Evolutionary conservation across 1,284 basidiomycete genomes (phyloP).

Genomic region (Pholiota adiposa): DNA sequence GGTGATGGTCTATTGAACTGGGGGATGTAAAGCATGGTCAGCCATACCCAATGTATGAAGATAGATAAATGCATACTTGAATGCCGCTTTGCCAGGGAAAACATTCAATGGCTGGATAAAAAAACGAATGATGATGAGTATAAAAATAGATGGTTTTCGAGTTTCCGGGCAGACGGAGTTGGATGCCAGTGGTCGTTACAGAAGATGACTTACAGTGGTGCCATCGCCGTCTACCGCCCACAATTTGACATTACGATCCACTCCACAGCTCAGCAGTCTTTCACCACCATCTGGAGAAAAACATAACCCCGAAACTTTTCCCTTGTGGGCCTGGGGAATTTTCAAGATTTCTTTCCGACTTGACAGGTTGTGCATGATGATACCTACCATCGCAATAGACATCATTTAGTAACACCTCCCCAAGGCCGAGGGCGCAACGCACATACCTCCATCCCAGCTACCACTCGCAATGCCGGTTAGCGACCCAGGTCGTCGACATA

Average conservation of each 20-base stretch:
- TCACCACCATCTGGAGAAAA: constrained; percentile 70
- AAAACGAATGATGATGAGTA: constrained; percentile 25
- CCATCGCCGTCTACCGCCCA: constrained; percentile 63
- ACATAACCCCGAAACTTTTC: constrained; percentile 88
- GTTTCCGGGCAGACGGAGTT: background rate
- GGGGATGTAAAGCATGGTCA: constrained; percentile 14
- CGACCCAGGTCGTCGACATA: constrained; percentile 80
- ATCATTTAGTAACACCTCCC: constrained; percentile 10
- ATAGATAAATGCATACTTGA: constrained; percentile 63
- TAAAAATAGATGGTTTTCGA: background rate
- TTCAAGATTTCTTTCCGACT: constrained; percentile 69
- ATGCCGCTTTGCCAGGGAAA: constrained; percentile 83
- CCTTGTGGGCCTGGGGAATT: constrained; percentile 86
- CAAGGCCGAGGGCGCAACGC: constrained; percentile 10
- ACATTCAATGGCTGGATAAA: constrained; percentile 67
- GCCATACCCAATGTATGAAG: background rate
- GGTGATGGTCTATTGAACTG: constrained; percentile 95
- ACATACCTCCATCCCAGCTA: constrained; percentile 92
- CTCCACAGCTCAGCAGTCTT: constrained; percentile 87
- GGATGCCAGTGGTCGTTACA: background rate
- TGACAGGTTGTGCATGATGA: constrained; percentile 89
- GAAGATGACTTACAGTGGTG: constrained; percentile 26
- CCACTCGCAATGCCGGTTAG: constrained; percentile 89
- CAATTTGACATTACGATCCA: constrained; percentile 90
- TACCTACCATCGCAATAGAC: constrained; percentile 48